These are phyloP conservation scores for Isatis lusitanica DNA, from an alignment of 441 rosid genomes.

Conservation along the genomic window DNA sequence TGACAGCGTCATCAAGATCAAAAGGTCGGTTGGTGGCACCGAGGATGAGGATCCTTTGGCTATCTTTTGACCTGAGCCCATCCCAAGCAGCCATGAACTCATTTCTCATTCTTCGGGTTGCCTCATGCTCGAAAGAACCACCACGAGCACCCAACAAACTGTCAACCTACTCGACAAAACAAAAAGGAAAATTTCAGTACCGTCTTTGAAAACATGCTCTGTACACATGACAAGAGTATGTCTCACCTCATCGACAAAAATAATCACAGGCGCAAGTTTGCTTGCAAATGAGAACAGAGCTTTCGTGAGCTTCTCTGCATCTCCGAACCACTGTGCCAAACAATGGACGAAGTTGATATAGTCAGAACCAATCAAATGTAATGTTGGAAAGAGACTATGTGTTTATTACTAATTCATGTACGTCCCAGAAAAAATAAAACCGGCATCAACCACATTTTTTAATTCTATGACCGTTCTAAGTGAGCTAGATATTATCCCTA, in stretches of 20 bases:
- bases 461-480: background rate
- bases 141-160: slow-evolving; percentile 95
- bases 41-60: slow-evolving; percentile 86
- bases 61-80: slow-evolving; percentile 87
- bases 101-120: slow-evolving; percentile 94
- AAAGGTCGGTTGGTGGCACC: slow-evolving; percentile 96
- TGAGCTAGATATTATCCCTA: background rate
- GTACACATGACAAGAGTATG: background rate
- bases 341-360: slow-evolving; percentile 8
- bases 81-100: slow-evolving; percentile 99
- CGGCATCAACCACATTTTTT: background rate
- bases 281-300: slow-evolving; percentile 91
- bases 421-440: background rate
- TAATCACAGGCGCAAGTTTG: slow-evolving; percentile 82
- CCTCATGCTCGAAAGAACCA: slow-evolving; percentile 86
- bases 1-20: slow-evolving; percentile 97
- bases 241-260: slow-evolving; percentile 92
- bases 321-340: slow-evolving; percentile 86
- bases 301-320: slow-evolving; percentile 92
- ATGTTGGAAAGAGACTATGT: background rate
- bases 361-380: slow-evolving; percentile 16
- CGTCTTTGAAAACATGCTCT: background rate
- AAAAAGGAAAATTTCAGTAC: background rate
- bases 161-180: slow-evolving; percentile 56
- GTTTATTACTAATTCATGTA: background rate